These are phyloP conservation scores for Tricladium varicosporioides DNA, from an alignment of 2,329 filamentous ascomycete genomes.

Conservation along the genomic window DNA sequence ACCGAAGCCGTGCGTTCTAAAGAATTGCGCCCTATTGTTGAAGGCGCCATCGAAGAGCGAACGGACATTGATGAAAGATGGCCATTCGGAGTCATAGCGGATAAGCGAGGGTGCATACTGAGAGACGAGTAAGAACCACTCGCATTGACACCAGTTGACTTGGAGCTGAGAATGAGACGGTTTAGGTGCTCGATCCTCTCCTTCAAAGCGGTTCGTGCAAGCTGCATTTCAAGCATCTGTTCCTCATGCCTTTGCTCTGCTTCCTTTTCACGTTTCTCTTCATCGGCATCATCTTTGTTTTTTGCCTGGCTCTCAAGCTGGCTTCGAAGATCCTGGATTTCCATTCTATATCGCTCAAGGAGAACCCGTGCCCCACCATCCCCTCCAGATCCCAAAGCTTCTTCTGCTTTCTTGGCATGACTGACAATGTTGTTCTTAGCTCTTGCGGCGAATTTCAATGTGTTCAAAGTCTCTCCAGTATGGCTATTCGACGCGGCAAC, in stretches of 20 bases:
- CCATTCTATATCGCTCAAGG: slow-evolving; percentile 88
- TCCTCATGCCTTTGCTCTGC: slow-evolving; percentile 87
- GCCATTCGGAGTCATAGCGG: slow-evolving; percentile 35
- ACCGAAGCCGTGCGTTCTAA: slow-evolving; percentile 66
- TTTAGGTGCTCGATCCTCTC: slow-evolving; percentile 98
- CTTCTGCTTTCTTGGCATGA: slow-evolving; percentile 91
- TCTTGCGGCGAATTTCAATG: slow-evolving; percentile 91
- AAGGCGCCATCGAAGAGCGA: slow-evolving; percentile 69
- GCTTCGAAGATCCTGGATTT: slow-evolving; percentile 77
- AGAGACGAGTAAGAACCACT: slow-evolving; percentile 70
- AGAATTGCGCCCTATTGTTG: slow-evolving; percentile 42
- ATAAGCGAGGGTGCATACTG: slow-evolving; percentile 62
- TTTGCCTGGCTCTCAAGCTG: slow-evolving; percentile 85
- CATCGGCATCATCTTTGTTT: slow-evolving; percentile 64
- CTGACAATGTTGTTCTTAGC: slow-evolving; percentile 98
- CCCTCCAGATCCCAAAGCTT: slow-evolving; percentile 75
- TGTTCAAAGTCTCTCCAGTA: slow-evolving; percentile 87
- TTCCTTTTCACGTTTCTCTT: slow-evolving; percentile 73
- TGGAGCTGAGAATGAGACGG: slow-evolving; percentile 89
- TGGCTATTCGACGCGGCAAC: slow-evolving; percentile 70
- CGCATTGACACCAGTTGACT: slow-evolving; percentile 88
- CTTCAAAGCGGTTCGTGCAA: slow-evolving; percentile 91
- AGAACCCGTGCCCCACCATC: slow-evolving; percentile 85
- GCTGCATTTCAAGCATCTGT: slow-evolving; percentile 97
- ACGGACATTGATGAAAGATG: slow-evolving; percentile 54